Conservation (phyloP, 2,329 filamentous ascomycete species). For the Curvularia sp. region DNA sequence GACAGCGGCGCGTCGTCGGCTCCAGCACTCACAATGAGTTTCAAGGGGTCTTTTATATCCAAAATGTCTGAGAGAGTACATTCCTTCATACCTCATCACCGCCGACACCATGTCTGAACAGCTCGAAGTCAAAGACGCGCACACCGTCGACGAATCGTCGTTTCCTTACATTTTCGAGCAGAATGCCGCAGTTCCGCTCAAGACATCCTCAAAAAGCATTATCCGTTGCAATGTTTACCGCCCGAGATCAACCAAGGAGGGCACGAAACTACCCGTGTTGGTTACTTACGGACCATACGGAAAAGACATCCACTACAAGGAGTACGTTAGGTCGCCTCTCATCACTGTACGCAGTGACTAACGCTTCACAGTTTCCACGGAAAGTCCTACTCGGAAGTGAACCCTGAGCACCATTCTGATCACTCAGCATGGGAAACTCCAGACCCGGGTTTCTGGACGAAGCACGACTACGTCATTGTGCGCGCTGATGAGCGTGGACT, state of each 20-base stretch:
- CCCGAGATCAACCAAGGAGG: conserved; percentile 51
- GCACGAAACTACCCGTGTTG: conserved; percentile 63
- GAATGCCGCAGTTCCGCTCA: conserved; percentile 58
- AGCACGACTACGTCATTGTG: conserved; percentile 49
- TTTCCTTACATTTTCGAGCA: conserved; percentile 60
- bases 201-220: conserved; percentile 49
- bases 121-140: conserved; percentile 42
- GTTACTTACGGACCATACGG: conserved; percentile 78
- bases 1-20: conserved; percentile 12
- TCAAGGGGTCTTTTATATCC: conserved; percentile 27
- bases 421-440: conserved; percentile 58
- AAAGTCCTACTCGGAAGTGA: conserved; percentile 55
- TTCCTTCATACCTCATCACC: neutral
- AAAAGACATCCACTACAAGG: conserved; percentile 72
- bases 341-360: neutral
- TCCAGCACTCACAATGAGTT: conserved; percentile 20
- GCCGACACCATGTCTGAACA: conserved; percentile 35
- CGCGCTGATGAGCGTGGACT: conserved; percentile 60
- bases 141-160: conserved; percentile 44
- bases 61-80: conserved; percentile 7
- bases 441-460: conserved; percentile 52
- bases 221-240: conserved; percentile 62
- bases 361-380: conserved; percentile 54
- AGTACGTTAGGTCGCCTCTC: conserved; percentile 40
- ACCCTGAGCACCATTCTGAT: conserved; percentile 46